Evolutionary conservation across 192 early-diverging fungal species (phyloP).

Genomic region (Ambispora gerdemannii): DNA sequence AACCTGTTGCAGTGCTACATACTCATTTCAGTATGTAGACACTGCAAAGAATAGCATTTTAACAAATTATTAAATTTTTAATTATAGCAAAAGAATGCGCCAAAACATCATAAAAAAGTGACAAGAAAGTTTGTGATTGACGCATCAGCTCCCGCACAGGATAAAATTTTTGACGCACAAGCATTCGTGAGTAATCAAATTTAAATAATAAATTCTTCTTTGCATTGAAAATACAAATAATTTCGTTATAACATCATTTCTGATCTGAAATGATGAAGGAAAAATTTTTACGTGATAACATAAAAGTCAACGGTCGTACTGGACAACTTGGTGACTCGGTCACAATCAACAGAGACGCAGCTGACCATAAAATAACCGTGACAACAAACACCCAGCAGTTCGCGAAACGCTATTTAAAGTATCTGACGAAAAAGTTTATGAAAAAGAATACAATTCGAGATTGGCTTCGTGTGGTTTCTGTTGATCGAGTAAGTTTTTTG

Average conservation of each 20-base stretch:
- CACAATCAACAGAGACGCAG: constrained; percentile 70
- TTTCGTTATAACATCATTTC: constrained; percentile 18
- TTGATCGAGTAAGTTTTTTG: constrained; percentile 58
- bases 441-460: constrained; percentile 99
- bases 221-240: background rate
- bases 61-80: too few relatives aligned
- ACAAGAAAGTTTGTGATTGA: constrained; percentile 88
- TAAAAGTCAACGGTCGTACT: constrained; percentile 97
- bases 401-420: constrained; percentile 99
- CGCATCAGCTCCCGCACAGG: constrained; percentile 85
- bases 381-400: constrained; percentile 69
- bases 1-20: too few relatives aligned
- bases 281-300: constrained; percentile 97
- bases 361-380: constrained; percentile 74
- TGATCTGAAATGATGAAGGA: constrained; percentile 50
- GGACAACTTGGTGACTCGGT: constrained; percentile 89
- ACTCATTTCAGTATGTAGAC: too few relatives aligned
- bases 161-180: constrained; percentile 96
- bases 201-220: too few relatives aligned
- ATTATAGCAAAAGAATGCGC: background rate
- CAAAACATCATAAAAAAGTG: constrained; percentile 54
- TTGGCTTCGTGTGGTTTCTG: constrained; percentile 94
- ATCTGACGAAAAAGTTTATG: constrained; percentile 99
- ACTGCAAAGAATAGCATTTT: too few relatives aligned
- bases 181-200: constrained; percentile 79